Conservation (phyloP, 495 filamentous ascomycete genomes). For the Lepidopterella palustris region DNA sequence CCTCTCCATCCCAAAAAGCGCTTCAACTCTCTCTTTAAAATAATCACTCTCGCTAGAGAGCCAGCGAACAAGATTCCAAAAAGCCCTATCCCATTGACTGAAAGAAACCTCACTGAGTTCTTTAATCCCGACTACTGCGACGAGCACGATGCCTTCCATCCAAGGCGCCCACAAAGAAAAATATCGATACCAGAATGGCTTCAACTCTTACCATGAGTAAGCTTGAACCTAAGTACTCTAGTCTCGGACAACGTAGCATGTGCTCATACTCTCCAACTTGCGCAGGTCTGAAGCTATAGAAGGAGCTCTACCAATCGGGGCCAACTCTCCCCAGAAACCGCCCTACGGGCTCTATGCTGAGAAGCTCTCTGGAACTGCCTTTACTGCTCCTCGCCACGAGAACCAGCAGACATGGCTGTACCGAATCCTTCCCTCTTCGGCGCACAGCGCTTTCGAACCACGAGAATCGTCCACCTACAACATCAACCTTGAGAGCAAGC, state of each 20-base stretch:
- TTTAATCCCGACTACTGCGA: conserved; percentile 32
- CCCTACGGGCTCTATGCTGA: conserved; percentile 82
- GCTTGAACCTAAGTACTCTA: conserved; percentile 21
- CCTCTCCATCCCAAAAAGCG: conserved; percentile 23
- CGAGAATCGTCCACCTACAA: conserved; percentile 50
- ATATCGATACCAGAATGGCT: conserved; percentile 54
- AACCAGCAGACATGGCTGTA: conserved; percentile 96
- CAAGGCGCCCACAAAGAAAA: conserved; percentile 50
- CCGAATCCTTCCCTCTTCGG: conserved; percentile 74
- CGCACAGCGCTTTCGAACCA: conserved; percentile 67
- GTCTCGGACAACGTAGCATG: background rate
- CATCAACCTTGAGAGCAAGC: conserved; percentile 43
- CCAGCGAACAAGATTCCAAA: conserved; percentile 15
- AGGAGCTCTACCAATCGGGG: conserved; percentile 57
- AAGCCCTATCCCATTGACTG: conserved; percentile 25
- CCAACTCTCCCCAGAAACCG: conserved; percentile 85
- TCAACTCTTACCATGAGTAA: conserved; percentile 55
- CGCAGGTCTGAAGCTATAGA: conserved; percentile 47
- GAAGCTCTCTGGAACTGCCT: conserved; percentile 89
- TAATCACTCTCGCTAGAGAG: conserved; percentile 3
- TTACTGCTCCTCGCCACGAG: conserved; percentile 82
- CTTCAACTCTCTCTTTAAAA: conserved; percentile 13
- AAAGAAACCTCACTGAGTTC: conserved; percentile 31
- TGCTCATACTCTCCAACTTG: background rate
- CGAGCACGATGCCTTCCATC: conserved; percentile 49